Base-by-base conservation (phyloP, 768 basidiomycete genomes). In the Hypholoma sublateritium region DNA sequence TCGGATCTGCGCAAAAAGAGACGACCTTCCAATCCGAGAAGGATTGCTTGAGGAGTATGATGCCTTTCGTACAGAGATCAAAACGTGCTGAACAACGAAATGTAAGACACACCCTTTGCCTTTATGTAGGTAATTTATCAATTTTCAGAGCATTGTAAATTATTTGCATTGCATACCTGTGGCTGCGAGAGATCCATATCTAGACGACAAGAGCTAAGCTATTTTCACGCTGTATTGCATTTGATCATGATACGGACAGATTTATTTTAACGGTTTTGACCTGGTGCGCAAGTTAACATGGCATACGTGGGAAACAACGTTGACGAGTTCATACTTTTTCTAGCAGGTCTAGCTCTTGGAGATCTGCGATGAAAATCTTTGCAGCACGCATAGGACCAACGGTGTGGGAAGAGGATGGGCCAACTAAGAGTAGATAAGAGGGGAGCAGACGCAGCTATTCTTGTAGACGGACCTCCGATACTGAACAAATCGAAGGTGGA, bases 401-500 rank as follows among this genome's bases (percentile, higher is more conserved):
- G 8, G 81, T 82, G 61, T 82, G 81, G 11, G 77, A 80, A 5
- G 79, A 80, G 8, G 79, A 80, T 5, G 81, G 80, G 4, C 81
- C 80, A 35, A 81, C 76, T 81, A 45, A 11, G 53, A 45, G 28
- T 19, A 53, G 53, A 44, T 53, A 35, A 53, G 43, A 36, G 9
- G 42, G 34, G 19, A 14, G n/a, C 43, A 34, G 19, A 16, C 4
- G 53, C 17, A 32, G 28, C 28, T 32, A 32, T 32, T 32, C 22
- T 41, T 17, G 11, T 47, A 35, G 14, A 69, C 84, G 61, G 62
- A 88, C 90, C 91, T 57, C 94, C 94, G 59, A 95, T 89, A 64
- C 88, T 91, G 76, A 96, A 95, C 51, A 96, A 77, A 70, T 97
- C 95, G 67, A 95, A 96, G 0, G 94, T 86, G 1, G 91, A 93